These are phyloP conservation scores for Neoboletus magnificus DNA, from an alignment of 768 basidiomycete species.

Conservation along the genomic window DNA sequence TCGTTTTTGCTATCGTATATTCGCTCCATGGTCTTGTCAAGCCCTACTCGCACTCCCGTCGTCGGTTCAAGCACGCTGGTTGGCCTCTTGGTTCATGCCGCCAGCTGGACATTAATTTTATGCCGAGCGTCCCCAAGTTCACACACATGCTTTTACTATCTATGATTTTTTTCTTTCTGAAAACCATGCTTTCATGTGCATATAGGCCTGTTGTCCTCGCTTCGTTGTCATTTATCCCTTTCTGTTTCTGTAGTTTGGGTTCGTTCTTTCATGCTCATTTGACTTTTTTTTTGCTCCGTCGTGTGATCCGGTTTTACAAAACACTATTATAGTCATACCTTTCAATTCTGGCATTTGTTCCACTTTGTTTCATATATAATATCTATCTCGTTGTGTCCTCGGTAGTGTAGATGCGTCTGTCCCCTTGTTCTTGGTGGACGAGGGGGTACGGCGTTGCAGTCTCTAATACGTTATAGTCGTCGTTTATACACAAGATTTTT, in stretches of 20 bases:
- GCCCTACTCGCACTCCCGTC: slow-evolving; percentile 22
- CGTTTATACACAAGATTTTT: slow-evolving; percentile 24
- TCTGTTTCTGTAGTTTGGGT: slow-evolving; percentile 12
- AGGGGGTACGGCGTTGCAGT: slow-evolving; percentile 13
- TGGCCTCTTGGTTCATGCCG: slow-evolving; percentile 8
- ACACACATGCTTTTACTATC: slow-evolving; percentile 26
- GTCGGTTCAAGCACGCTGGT: slow-evolving; percentile 9
- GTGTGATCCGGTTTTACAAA: slow-evolving; percentile 18
- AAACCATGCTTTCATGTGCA: slow-evolving; percentile 29
- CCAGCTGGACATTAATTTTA: slow-evolving; percentile 28
- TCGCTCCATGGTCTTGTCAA: slow-evolving; percentile 18
- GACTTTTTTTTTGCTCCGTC: slow-evolving; percentile 12
- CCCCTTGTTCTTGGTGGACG: background rate
- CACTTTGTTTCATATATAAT: slow-evolving; percentile 30
- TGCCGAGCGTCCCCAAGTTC: slow-evolving; percentile 16
- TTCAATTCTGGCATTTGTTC: slow-evolving; percentile 22
- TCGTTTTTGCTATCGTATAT: slow-evolving; percentile 29
- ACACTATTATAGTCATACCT: slow-evolving; percentile 16
- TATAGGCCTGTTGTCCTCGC: slow-evolving; percentile 21
- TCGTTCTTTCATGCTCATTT: slow-evolving; percentile 7
- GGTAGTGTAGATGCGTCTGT: slow-evolving; percentile 29
- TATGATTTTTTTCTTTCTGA: slow-evolving; percentile 16
- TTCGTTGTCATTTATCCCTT: slow-evolving; percentile 28
- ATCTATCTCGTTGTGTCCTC: slow-evolving; percentile 20
- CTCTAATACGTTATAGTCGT: slow-evolving; percentile 37